Conservation (phyloP, 371 early-diverging fungal species). For the Mucor racemosus region DNA sequence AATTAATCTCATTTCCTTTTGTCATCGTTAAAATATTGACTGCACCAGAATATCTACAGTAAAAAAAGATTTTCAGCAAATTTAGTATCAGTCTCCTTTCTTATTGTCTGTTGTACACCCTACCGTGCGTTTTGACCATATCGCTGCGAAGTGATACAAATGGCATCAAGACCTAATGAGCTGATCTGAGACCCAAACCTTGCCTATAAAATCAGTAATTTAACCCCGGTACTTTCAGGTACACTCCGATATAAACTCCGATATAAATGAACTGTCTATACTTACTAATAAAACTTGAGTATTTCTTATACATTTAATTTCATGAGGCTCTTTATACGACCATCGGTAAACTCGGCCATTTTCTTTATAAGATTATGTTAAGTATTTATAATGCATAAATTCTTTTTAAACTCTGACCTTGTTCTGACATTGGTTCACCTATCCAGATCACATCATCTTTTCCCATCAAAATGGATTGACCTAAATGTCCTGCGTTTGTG, state of each 20-base stretch:
- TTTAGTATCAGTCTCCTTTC: background rate
- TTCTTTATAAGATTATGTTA: slow-evolving; percentile 25
- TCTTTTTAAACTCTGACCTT: slow-evolving; percentile 28
- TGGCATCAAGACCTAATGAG: slow-evolving; percentile 20
- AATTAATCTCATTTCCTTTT: background rate
- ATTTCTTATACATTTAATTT: slow-evolving; percentile 31
- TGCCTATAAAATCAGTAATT: slow-evolving; percentile 23
- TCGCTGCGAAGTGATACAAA: slow-evolving; percentile 44
- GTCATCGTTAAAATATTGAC: slow-evolving; percentile 17
- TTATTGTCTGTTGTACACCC: slow-evolving; percentile 15
- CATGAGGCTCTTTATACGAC: slow-evolving; percentile 10
- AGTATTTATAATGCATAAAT: background rate
- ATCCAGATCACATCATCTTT: slow-evolving; percentile 39
- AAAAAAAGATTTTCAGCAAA: slow-evolving; percentile 1
- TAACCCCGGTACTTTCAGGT: slow-evolving; percentile 12
- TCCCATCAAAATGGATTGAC: slow-evolving; percentile 37
- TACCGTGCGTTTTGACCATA: slow-evolving; percentile 41
- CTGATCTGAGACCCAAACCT: slow-evolving; percentile 48
- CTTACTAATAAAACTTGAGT: slow-evolving; percentile 14
- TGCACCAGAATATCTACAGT: slow-evolving; percentile 38
- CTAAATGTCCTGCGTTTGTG: slow-evolving; percentile 50
- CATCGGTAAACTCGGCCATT: slow-evolving; percentile 46
- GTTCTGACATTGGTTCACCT: slow-evolving; percentile 53
- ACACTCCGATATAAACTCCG: background rate
- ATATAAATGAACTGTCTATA: background rate